Evolutionary conservation across 1,139 yeast species (phyloP), one percentile per base, ranked within the genome.

Genomic region (Pichia sp.): DNA sequence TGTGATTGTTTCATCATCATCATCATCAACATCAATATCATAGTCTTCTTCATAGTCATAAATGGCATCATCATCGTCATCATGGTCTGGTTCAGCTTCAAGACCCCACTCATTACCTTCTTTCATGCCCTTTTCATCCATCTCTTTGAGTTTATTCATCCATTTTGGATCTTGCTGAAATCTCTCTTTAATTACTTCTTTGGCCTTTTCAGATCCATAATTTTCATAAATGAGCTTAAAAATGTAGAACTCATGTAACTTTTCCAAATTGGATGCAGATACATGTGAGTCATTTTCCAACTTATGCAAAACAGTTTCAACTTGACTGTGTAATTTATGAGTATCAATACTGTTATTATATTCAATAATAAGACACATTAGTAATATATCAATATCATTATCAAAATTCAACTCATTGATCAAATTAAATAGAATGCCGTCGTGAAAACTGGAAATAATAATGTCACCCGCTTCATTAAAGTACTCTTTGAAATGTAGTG

Each of bases 351-450:
- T 57, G 41, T 59, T 58, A 5, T 59, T 47, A 10, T 52, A 46
- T 43, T 60, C 63, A 33, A 59, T 53, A 9, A 58, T 51, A 40
- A 58, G 58, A 41, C 60, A 55, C 54, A 59, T 54, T 33, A 60
- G 47, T 4, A 50, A 44, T 10, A 31, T 8, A 31, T 31, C 33
- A 8, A 31, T 8, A 31, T 31, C 7, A 7, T 31, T 31, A 10
- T 7, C 10, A 8, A 31, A 31, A 31, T 31, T 31, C 33, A 31
- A 8, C 7, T 31, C 33, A 31, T 7, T 31, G 9, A 44, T 3
- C 9, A 36, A 26, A 6, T 37, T 33, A 26, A 28, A 41, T 8
- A 39, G 32, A 5, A 40, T 40, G 10, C 16, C 29, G n/a, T 36
- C 33, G 16, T 39, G 35, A 27, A 41, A 42, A 11, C 31, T 31